Evolutionary conservation across 768 basidiomycete species (phyloP), one percentile per base, ranked within the genome.

Genomic region (Mycena amicta): DNA sequence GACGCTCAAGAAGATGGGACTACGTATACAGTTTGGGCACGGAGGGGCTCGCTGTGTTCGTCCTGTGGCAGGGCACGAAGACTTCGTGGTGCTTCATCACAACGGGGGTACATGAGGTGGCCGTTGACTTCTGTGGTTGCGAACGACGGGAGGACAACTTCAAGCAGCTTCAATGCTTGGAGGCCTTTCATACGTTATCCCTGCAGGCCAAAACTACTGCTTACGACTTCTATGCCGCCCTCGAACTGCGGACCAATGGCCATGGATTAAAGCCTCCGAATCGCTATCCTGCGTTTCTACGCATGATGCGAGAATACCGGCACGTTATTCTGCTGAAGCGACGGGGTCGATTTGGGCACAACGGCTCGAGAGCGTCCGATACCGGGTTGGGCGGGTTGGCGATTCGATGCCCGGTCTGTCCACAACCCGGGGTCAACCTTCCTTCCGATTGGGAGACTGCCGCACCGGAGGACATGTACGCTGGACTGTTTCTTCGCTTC

Each of bases 61-160:
- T 47, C 64, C 68, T 1, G n/a, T 55, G 4, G 6, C 3, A 3
- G 39, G 58, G 2, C 47, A 22, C 6, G 31, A 67, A 25, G 61
- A 70, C 26, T 74, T 76, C 53, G 27, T 65, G 0, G 57, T 77
- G 4, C 60, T 75, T 12, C 56, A 69, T 25, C 43, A 39, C 3
- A 68, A 70, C 55, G n/a, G 66, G 68, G 0, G 59, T 77, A 26
- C 74, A 74, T 41, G 49, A 52, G 4, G 66, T 76, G 15, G 54
- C 54, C 0, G n/a, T 76, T 13, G 62, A 69, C 28, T 76, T 70
- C 49, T 77, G 75, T 55, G 66, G 63, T 0, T 77, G 74, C 5
- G 11, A 18, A 30, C 57, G 26, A 31, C 23, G 3, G 41, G 50
- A 16, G 8, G 15, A 6, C 15, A 46, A 64, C 22, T 47, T 57